These are phyloP conservation scores for Leishmania mexicana DNA, from an alignment of 208 protist genomes.

Conservation along the genomic window DNA sequence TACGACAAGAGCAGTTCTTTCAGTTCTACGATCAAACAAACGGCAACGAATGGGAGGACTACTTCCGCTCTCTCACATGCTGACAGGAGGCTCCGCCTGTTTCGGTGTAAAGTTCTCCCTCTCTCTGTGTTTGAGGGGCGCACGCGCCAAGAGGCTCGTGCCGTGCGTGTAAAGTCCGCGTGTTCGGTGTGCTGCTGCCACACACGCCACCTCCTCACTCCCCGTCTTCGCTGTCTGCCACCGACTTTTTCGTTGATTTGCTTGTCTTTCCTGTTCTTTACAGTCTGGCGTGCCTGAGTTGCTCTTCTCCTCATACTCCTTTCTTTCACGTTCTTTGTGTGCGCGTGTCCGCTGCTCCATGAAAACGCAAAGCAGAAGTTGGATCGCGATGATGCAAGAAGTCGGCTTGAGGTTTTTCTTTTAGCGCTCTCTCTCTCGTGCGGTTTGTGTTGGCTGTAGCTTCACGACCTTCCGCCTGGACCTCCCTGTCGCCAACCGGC, in stretches of 20 bases:
- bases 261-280: neutral
- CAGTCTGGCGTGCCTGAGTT: neutral
- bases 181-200: neutral
- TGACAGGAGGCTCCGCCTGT: neutral
- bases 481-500: neutral
- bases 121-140: neutral
- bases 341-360: slow-evolving; percentile 5
- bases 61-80: slow-evolving; percentile 53
- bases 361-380: neutral
- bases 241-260: neutral
- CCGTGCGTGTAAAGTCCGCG: neutral
- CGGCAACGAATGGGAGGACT: slow-evolving; percentile 69
- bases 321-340: slow-evolving; percentile 10
- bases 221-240: neutral
- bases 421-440: neutral
- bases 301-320: neutral
- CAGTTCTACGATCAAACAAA: slow-evolving; percentile 61
- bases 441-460: neutral
- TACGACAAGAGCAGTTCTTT: slow-evolving; percentile 68
- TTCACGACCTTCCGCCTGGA: neutral
- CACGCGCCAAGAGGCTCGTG: neutral
- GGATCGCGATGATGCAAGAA: neutral
- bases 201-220: neutral
- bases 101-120: neutral
- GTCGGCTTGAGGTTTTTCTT: neutral